These are phyloP conservation scores for Leccinum fibrillosum DNA, from an alignment of 768 basidiomycete genomes.

Conservation along the genomic window DNA sequence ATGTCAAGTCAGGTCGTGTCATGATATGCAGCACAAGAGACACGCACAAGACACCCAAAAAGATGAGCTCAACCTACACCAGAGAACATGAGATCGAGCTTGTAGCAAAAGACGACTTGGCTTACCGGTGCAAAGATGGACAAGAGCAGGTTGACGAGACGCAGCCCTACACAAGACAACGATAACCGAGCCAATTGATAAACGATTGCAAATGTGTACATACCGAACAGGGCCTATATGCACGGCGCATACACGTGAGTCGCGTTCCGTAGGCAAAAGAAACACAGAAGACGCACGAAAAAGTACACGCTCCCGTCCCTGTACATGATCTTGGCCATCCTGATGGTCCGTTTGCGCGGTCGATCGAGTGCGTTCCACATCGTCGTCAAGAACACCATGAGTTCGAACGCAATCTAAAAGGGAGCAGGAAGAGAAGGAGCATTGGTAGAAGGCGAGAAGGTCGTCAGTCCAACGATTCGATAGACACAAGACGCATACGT, in stretches of 20 bases:
- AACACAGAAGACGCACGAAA: slow-evolving; percentile 11
- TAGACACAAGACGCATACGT: neutral
- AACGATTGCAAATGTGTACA: neutral
- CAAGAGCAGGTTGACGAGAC: slow-evolving; percentile 18
- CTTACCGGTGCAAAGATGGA: slow-evolving; percentile 23
- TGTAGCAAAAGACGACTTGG: neutral
- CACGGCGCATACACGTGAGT: neutral
- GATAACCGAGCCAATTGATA: neutral
- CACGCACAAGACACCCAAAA: slow-evolving; percentile 24
- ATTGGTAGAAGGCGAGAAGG: neutral
- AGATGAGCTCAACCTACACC: slow-evolving; percentile 18
- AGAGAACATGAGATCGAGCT: neutral
- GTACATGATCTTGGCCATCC: slow-evolving; percentile 11
- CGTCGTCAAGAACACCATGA: slow-evolving; percentile 22
- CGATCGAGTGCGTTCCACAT: too few relatives aligned
- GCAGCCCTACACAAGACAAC: slow-evolving; percentile 10
- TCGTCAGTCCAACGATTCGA: neutral
- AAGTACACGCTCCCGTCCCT: slow-evolving; percentile 28
- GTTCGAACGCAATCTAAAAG: slow-evolving; percentile 26
- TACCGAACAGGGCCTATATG: slow-evolving; percentile 23
- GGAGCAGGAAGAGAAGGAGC: neutral
- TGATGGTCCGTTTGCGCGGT: neutral
- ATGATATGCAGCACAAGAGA: neutral
- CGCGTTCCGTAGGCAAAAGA: neutral
- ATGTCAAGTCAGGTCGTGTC: too few relatives aligned